phyloP scores from a whole-genome alignment of 345 rosid species.

The Carallia pectinifolia region DNA sequence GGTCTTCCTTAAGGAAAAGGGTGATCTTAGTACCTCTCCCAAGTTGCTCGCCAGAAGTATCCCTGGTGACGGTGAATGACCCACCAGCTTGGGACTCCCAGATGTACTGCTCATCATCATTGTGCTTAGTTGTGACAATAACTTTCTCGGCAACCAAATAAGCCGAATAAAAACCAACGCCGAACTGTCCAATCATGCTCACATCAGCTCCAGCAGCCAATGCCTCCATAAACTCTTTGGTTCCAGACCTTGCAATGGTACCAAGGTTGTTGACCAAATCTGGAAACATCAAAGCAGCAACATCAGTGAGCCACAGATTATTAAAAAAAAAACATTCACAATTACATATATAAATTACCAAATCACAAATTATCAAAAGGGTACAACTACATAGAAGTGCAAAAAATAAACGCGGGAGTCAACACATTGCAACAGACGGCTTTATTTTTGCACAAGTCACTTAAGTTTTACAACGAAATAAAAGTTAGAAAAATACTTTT shows the following conservation, averaged over 20 bases:
- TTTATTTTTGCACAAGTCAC: too few relatives aligned
- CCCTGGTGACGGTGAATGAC: conserved; percentile 79
- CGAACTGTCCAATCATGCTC: conserved; percentile 87
- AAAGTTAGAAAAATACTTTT: too few relatives aligned
- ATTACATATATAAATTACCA: neutral
- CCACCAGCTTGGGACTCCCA: conserved; percentile 99
- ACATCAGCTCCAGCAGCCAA: conserved; percentile 88
- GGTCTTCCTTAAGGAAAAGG: conserved; percentile 76
- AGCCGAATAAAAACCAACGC: conserved; percentile 84
- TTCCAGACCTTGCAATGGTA: conserved; percentile 86
- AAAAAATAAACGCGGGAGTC: too few relatives aligned
- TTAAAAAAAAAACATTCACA: neutral
- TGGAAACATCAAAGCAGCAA: conserved; percentile 9
- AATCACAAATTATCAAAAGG: too few relatives aligned
- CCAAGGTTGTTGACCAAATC: conserved; percentile 91
- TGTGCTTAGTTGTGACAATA: conserved; percentile 70
- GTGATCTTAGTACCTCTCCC: conserved; percentile 85
- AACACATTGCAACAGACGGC: too few relatives aligned
- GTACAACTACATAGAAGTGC: too few relatives aligned
- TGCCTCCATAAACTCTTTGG: conserved; percentile 90
- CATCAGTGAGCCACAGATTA: neutral
- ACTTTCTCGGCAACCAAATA: conserved; percentile 85
- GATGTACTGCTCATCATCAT: conserved; percentile 81
- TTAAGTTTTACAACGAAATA: too few relatives aligned
- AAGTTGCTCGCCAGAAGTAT: conserved; percentile 60